Percentiles rank a stretch among this genome's conserved stretches.
phyloP scores from a whole-genome alignment of 2,329 filamentous ascomycete genomes.

The Ophiostoma novo-ulmi region DNA sequence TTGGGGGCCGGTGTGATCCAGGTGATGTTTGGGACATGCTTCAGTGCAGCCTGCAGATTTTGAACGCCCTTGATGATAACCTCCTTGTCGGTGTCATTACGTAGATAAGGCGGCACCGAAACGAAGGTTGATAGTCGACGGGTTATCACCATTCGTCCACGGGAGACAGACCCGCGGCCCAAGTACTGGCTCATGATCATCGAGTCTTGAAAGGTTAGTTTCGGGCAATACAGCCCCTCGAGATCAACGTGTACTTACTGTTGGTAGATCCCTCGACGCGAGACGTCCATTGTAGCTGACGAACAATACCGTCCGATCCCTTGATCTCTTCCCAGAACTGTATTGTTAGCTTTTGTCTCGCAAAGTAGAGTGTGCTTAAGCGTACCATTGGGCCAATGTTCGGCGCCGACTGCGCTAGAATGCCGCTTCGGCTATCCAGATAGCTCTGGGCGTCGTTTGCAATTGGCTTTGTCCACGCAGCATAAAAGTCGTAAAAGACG shows the following conservation, averaged over 20 bases:
- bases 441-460: neutral
- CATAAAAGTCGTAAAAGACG: neutral
- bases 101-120: neutral
- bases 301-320: neutral
- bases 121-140: neutral
- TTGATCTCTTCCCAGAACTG: neutral
- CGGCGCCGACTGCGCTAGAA: neutral
- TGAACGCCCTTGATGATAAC: neutral
- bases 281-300: neutral
- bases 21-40: neutral
- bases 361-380: neutral
- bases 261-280: neutral
- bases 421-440: neutral
- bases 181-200: slow-evolving; percentile 6
- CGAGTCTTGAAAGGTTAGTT: neutral
- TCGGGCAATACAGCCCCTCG: too few species aligned
- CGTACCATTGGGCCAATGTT: neutral
- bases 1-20: neutral
- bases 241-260: neutral
- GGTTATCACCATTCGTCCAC: neutral
- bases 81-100: neutral
- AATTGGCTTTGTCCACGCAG: slow-evolving; percentile 1
- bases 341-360: neutral
- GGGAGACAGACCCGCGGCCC: neutral
- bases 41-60: neutral